phyloP scores from a whole-genome alignment of 371 early-diverging fungal genomes.

The Batkoa obscura region DNA sequence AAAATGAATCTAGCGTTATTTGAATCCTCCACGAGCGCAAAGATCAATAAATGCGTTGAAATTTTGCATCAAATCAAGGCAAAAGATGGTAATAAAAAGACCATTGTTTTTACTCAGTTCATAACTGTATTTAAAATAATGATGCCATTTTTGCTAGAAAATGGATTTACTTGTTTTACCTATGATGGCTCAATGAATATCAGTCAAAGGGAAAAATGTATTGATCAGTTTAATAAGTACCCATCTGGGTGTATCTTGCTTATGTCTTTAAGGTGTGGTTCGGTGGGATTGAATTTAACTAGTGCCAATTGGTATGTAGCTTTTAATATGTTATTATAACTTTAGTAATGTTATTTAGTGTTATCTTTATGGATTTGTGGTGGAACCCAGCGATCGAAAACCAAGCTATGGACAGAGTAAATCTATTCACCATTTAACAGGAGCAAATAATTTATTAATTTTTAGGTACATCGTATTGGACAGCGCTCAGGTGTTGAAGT shows the following conservation, averaged over 20 bases:
- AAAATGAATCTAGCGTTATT: background rate
- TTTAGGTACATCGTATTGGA: background rate
- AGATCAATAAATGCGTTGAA: background rate
- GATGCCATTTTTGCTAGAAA: constrained; percentile 25
- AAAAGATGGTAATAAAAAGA: background rate
- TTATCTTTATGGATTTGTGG: constrained; percentile 1
- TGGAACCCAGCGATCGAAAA: constrained; percentile 59
- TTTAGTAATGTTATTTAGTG: background rate
- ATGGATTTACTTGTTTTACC: constrained; percentile 17
- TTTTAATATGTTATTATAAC: background rate
- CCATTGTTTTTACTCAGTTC: constrained; percentile 7
- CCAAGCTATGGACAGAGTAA: constrained; percentile 73
- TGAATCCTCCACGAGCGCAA: background rate
- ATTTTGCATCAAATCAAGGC: background rate
- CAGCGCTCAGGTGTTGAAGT: background rate
- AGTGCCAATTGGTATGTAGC: constrained; percentile 40
- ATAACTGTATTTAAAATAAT: constrained; percentile 5
- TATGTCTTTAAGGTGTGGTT: constrained; percentile 68
- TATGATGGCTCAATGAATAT: constrained; percentile 47
- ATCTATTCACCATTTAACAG: constrained; percentile 20
- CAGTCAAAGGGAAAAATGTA: constrained; percentile 29
- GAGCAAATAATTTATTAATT: constrained; percentile 6
- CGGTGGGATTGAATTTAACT: constrained; percentile 79
- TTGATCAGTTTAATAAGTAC: constrained; percentile 25
- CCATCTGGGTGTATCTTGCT: constrained; percentile 39